These are phyloP conservation scores for Sporodiniella umbellata DNA, from an alignment of 371 early-diverging fungal genomes.

Conservation along the genomic window DNA sequence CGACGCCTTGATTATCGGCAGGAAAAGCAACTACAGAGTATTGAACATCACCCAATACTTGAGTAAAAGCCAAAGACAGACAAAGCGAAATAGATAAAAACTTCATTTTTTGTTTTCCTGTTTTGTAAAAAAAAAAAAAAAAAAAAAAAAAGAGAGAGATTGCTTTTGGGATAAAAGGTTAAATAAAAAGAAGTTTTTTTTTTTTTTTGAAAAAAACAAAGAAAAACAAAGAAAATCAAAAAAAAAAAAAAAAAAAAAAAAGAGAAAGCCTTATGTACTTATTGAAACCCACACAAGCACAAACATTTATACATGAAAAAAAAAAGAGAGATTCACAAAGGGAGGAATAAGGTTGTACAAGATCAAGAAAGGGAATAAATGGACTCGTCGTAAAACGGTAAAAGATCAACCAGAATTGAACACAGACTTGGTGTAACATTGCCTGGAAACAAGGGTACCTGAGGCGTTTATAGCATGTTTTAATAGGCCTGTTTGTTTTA, in stretches of 20 bases:
- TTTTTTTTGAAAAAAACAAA: background rate
- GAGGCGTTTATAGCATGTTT: too few species aligned
- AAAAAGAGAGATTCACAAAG: too few species aligned
- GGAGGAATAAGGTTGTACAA: too few species aligned
- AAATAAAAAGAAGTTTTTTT: too few species aligned
- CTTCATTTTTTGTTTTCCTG: slow-evolving; percentile 13
- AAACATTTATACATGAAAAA: too few species aligned
- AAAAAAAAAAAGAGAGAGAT: background rate
- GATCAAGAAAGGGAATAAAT: too few species aligned
- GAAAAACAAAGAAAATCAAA: background rate
- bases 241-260: background rate
- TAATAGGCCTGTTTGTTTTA: slow-evolving; percentile 3
- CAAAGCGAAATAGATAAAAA: slow-evolving; percentile 10
- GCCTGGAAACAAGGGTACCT: too few species aligned
- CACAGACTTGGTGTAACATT: background rate
- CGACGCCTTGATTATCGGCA: slow-evolving; percentile 20
- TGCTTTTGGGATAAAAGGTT: too few species aligned
- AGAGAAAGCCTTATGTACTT: background rate
- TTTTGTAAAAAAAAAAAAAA: slow-evolving; percentile 1
- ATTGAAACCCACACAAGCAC: too few species aligned
- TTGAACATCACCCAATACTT: slow-evolving; percentile 26
- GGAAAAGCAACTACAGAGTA: slow-evolving; percentile 46
- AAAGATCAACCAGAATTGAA: background rate
- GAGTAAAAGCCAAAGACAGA: slow-evolving; percentile 8
- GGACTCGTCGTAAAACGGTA: too few species aligned